Evolutionary conservation across 2,329 filamentous ascomycete species (phyloP), one percentile per base, ranked within the genome.

Genomic region (Pestalotiopsis sp.): DNA sequence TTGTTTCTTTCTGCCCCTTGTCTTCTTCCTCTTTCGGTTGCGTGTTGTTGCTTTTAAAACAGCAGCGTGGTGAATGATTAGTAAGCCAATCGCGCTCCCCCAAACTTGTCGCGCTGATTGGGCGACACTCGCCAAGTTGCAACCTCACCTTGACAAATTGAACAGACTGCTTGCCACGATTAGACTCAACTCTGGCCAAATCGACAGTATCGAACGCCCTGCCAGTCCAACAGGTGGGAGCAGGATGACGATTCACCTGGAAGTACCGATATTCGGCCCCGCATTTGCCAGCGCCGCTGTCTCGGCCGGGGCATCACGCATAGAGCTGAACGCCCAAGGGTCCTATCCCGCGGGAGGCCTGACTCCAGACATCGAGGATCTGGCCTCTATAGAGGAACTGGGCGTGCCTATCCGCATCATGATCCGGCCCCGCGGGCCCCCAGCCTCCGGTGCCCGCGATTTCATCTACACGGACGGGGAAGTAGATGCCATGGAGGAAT

Each of bases 211-310:
- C 41, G 5, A 45, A 17, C 17, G 17, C 41, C 41, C 17, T 45
- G 41, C 41, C 41, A n/a, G 17, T 52, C n/a, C 45, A 49, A 3
- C 45, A 52, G 45, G 6, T 52, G 6, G 45, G 9, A 23, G 20
- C 45, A 52, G 17, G 13, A 74, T 74, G 71, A 57, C 65, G 2
- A 72, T 75, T 45, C 78, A 77, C 17, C 82, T 89, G 20, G 87
- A 90, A 73, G 80, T 88, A 58, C 86, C 87, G 67, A 82, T 87
- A 72, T 90, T 89, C 76, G 84, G 84, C 56, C 75, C 81, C 27
- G 69, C 71, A 13, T 79, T 80, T 4, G 85, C 83, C 41, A 72
- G 77, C 45, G 69, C 72, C 11, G 84, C 85, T 9, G 77, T 82
- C 57, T 65, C 70, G 27, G 75, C 80, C n/a, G 85, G 85, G 39